Conservation (phyloP, 192 early-diverging fungal genomes). For the Coemansia reversa region DNA sequence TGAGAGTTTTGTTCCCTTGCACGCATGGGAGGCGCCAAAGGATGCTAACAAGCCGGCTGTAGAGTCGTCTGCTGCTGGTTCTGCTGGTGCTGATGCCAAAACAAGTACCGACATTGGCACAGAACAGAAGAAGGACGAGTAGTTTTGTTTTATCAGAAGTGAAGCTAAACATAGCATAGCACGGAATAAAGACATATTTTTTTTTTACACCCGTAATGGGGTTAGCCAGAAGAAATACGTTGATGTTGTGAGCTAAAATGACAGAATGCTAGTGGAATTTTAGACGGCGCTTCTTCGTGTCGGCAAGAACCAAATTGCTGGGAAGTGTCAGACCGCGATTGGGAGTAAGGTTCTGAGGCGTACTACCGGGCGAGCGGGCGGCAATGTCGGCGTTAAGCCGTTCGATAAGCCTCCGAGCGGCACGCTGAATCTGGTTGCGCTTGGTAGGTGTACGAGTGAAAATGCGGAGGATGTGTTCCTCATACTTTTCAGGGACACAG, state of each 20-base stretch:
- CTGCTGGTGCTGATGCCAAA: background rate
- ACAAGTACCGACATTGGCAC: background rate
- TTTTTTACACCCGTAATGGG: constrained; percentile 1
- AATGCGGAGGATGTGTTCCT: constrained; percentile 48
- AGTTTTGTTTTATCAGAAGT: constrained; percentile 4
- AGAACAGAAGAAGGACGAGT: constrained; percentile 38
- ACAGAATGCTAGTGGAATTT: constrained; percentile 10
- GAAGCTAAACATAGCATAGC: background rate
- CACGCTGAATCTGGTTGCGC: constrained; percentile 45
- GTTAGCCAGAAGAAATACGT: background rate
- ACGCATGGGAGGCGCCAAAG: constrained; percentile 77
- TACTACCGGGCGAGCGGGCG: constrained; percentile 6
- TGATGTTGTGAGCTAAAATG: background rate
- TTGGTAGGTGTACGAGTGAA: constrained; percentile 43
- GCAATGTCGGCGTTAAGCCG: constrained; percentile 16
- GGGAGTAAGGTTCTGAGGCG: constrained; percentile 36
- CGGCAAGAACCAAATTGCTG: background rate
- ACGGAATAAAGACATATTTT: background rate
- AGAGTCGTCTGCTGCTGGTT: constrained; percentile 1
- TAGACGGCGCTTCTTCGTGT: constrained; percentile 33
- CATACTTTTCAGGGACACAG: constrained; percentile 51
- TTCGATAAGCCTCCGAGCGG: constrained; percentile 41
- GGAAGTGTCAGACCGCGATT: constrained; percentile 48
- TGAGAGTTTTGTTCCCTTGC: constrained; percentile 90
- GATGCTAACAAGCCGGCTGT: constrained; percentile 25